Evolutionary conservation across 2,329 filamentous ascomycete species (phyloP).

Genomic region (Claviceps sp.): DNA sequence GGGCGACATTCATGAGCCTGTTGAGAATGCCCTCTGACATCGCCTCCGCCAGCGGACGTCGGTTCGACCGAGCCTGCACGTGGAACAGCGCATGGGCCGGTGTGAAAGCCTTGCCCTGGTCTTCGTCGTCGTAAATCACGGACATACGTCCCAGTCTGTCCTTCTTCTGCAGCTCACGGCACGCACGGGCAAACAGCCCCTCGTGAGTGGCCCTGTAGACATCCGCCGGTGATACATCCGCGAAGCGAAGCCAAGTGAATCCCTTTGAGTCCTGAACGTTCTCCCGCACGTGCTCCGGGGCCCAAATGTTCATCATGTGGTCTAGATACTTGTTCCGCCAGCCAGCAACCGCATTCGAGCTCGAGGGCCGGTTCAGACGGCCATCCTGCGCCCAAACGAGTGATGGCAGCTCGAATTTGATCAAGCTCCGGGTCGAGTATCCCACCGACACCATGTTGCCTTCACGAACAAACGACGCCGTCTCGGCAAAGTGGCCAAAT

Average conservation of each 20-base stretch:
- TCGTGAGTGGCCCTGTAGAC: constrained; percentile 55
- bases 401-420: constrained; percentile 72
- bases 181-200: constrained; percentile 61
- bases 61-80: constrained; percentile 58
- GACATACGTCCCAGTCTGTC: constrained; percentile 53
- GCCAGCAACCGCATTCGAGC: constrained; percentile 61
- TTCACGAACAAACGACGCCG: constrained; percentile 86
- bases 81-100: constrained; percentile 71
- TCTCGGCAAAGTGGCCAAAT: constrained; percentile 81
- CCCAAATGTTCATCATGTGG: constrained; percentile 84
- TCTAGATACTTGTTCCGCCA: constrained; percentile 66
- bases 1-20: constrained; percentile 68
- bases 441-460: constrained; percentile 64
- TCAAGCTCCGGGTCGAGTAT: constrained; percentile 77
- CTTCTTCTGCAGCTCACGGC: constrained; percentile 40
- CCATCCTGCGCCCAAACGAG: constrained; percentile 74
- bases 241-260: constrained; percentile 86
- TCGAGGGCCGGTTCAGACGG: constrained; percentile 59
- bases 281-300: constrained; percentile 59
- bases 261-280: constrained; percentile 47
- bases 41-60: constrained; percentile 53
- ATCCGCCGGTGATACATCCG: constrained; percentile 62
- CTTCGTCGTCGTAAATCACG: constrained; percentile 54
- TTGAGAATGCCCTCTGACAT: constrained; percentile 59
- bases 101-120: constrained; percentile 44